These are phyloP conservation scores for Pseudohalonectria lignicola DNA, from an alignment of 2,329 filamentous ascomycete species.

Conservation along the genomic window DNA sequence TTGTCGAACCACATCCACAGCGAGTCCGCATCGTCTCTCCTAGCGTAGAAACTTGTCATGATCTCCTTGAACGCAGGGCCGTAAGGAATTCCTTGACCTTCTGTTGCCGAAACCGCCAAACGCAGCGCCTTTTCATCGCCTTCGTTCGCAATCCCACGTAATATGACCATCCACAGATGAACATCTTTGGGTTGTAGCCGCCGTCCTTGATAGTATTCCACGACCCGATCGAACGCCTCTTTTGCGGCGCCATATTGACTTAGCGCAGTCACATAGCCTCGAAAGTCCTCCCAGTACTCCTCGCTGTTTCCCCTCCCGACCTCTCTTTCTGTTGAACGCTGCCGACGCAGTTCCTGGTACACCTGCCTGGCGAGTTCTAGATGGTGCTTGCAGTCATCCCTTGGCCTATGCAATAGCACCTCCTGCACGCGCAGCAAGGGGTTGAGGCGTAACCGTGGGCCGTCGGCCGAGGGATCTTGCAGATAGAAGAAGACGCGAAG, in stretches of 20 bases:
- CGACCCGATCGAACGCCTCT: slow-evolving; percentile 37
- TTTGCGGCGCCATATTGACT: slow-evolving; percentile 41
- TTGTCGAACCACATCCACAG: slow-evolving; percentile 59
- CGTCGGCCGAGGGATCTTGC: slow-evolving; percentile 36
- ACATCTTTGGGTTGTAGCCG: slow-evolving; percentile 3
- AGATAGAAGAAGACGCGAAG: slow-evolving; percentile 39
- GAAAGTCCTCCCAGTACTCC: slow-evolving; percentile 23
- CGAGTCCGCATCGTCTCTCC: slow-evolving; percentile 42
- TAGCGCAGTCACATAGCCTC: slow-evolving; percentile 36
- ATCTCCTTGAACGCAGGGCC: slow-evolving; percentile 31
- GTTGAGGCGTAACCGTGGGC: neutral
- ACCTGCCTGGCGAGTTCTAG: slow-evolving; percentile 33
- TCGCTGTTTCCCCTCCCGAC: too few relatives aligned
- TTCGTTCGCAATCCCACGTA: slow-evolving; percentile 52
- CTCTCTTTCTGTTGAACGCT: slow-evolving; percentile 8
- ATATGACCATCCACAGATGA: slow-evolving; percentile 35
- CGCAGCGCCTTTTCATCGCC: slow-evolving; percentile 46
- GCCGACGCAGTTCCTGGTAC: slow-evolving; percentile 25
- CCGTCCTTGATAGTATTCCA: slow-evolving; percentile 20
- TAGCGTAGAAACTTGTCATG: slow-evolving; percentile 53
- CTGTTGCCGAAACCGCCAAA: slow-evolving; percentile 23
- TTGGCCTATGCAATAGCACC: slow-evolving; percentile 28
- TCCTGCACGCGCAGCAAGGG: neutral
- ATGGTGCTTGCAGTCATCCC: slow-evolving; percentile 31
- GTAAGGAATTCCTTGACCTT: neutral